A percentile compares a stretch with the other conserved stretches of the same genome.
Conservation (phyloP, 169 alveolate species). For the Plasmodium reichenowi region DNA sequence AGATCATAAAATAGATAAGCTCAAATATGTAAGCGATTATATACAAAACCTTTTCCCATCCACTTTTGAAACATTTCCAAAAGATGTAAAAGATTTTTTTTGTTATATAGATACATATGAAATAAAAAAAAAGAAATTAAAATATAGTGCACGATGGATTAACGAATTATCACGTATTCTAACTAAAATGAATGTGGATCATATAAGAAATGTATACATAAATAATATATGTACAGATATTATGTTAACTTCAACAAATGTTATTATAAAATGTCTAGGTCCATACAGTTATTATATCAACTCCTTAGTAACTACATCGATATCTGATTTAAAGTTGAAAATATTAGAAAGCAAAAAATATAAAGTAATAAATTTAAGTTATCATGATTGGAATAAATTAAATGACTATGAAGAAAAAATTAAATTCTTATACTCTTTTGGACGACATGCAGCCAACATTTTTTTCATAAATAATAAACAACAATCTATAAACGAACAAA, state of each 20-base stretch:
- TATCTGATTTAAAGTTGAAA: conserved; percentile 35
- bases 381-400: conserved; percentile 73
- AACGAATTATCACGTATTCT: conserved; percentile 80
- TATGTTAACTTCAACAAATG: conserved; percentile 77
- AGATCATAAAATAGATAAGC: conserved; percentile 80
- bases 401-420: conserved; percentile 75
- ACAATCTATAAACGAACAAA: not conserved
- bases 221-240: conserved; percentile 84
- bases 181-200: conserved; percentile 76
- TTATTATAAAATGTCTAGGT: conserved; percentile 83
- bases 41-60: conserved; percentile 74
- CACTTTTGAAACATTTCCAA: conserved; percentile 61
- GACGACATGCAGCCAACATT: conserved; percentile 62
- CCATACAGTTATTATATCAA: conserved; percentile 87
- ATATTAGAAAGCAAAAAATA: conserved; percentile 57
- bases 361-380: conserved; percentile 54
- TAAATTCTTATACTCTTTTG: conserved; percentile 68
- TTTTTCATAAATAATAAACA: conserved; percentile 23
- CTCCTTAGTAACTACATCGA: conserved; percentile 76
- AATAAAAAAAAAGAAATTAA: conserved; percentile 71
- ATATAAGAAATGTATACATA: conserved; percentile 78
- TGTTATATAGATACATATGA: conserved; percentile 74
- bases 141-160: conserved; percentile 83
- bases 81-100: conserved; percentile 73
- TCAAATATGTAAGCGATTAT: conserved; percentile 83